Evolutionary conservation across 805 yeast genomes (phyloP).

Genomic region (Wickerhamomyces canadensis): DNA sequence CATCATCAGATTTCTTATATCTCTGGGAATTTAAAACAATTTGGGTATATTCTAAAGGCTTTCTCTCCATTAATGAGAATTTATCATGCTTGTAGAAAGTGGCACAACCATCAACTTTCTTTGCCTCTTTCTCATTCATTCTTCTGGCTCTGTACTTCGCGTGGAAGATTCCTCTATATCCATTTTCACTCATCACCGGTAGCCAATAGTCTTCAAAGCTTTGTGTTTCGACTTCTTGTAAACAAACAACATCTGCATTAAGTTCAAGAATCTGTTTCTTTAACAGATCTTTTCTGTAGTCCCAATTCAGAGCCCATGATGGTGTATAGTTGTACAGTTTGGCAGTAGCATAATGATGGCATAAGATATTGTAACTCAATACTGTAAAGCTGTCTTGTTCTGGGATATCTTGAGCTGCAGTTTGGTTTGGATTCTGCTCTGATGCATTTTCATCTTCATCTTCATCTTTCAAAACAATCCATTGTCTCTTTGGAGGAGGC

Average conservation of each 20-base stretch:
- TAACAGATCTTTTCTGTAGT: slow-evolving; percentile 73
- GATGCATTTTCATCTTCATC: slow-evolving; percentile 47
- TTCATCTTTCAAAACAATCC: slow-evolving; percentile 76
- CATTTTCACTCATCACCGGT: slow-evolving; percentile 63
- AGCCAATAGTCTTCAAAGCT: slow-evolving; percentile 84
- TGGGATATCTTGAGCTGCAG: slow-evolving; percentile 24
- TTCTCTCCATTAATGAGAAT: slow-evolving; percentile 67
- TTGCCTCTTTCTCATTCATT: slow-evolving; percentile 72
- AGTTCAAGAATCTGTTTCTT: slow-evolving; percentile 63
- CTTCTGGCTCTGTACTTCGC: slow-evolving; percentile 91
- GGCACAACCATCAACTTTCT: slow-evolving; percentile 98
- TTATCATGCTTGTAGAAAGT: slow-evolving; percentile 69
- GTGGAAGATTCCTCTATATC: slow-evolving; percentile 78
- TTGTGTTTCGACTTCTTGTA: slow-evolving; percentile 92
- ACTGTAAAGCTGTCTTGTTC: slow-evolving; percentile 55
- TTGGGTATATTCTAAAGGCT: slow-evolving; percentile 75
- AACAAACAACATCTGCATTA: slow-evolving; percentile 75
- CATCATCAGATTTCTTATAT: slow-evolving; percentile 88
- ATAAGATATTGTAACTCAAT: slow-evolving; percentile 83
- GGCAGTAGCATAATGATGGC: slow-evolving; percentile 93
- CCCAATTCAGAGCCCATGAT: slow-evolving; percentile 95
- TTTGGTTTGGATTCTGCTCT: slow-evolving; percentile 13
- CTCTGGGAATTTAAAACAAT: slow-evolving; percentile 77
- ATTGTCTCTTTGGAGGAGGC: slow-evolving; percentile 70
- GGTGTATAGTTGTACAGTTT: slow-evolving; percentile 93